Conservation (phyloP, 2,329 filamentous ascomycete genomes). For the Sordariomycetes sp. region DNA sequence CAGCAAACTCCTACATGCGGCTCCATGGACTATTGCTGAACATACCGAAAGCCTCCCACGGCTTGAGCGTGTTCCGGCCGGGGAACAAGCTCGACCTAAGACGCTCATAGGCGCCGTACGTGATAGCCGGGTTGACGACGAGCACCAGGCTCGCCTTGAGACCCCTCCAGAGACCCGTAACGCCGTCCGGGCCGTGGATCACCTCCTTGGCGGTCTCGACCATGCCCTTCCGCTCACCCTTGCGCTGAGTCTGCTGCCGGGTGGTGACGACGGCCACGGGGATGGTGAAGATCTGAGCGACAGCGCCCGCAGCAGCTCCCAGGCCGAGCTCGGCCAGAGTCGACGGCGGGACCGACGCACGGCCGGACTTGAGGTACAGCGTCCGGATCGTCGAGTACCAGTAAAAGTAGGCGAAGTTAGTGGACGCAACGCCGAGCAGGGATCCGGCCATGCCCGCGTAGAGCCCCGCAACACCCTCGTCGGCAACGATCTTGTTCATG, state of each 20-base stretch:
- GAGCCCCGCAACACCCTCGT: constrained; percentile 71
- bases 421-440: constrained; percentile 85
- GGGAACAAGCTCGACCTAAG: constrained; percentile 70
- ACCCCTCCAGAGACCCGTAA: constrained; percentile 84
- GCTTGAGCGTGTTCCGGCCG: constrained; percentile 61
- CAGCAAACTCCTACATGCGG: neutral
- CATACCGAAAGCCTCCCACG: constrained; percentile 87
- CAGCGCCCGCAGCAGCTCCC: constrained; percentile 76
- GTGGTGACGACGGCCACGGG: constrained; percentile 94
- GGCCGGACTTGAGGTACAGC: constrained; percentile 58
- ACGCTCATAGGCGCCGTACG: constrained; percentile 92
- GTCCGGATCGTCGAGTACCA: constrained; percentile 89
- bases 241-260: constrained; percentile 85
- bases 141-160: constrained; percentile 92
- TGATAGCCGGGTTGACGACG: constrained; percentile 93
- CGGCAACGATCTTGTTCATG: constrained; percentile 68
- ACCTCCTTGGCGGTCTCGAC: constrained; percentile 84
- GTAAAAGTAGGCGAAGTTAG: constrained; percentile 99
- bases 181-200: constrained; percentile 79
- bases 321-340: constrained; percentile 76
- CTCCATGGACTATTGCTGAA: constrained; percentile 12
- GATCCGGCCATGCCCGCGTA: constrained; percentile 85
- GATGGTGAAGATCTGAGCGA: constrained; percentile 94
- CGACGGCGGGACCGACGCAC: constrained; percentile 46
- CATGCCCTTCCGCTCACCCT: constrained; percentile 74